Percentiles rank a stretch among this genome's conserved stretches.
phyloP scores from a whole-genome alignment of 768 basidiomycete genomes.

The Dentipellis fragilis region DNA sequence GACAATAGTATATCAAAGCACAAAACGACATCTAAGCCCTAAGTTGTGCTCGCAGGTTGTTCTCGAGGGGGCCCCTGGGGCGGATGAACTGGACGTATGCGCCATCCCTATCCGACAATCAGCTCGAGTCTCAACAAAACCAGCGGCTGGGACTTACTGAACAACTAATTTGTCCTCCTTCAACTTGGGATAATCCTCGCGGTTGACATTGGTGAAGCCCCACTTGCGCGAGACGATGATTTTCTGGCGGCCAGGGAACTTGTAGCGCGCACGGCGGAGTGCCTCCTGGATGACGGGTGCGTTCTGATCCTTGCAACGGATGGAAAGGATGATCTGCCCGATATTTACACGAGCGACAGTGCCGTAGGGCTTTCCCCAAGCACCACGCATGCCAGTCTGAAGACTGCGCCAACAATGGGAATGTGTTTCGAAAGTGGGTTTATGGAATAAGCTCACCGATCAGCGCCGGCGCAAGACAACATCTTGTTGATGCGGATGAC shows the following conservation, averaged over 20 bases:
- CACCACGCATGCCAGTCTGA: slow-evolving; percentile 97
- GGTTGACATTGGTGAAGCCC: slow-evolving; percentile 94
- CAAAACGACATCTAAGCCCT: slow-evolving; percentile 38
- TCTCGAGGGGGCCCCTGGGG: slow-evolving; percentile 76
- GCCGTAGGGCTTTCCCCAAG: slow-evolving; percentile 98
- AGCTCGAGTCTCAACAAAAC: slow-evolving; percentile 1
- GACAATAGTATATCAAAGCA: neutral
- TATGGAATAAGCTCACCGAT: slow-evolving; percentile 52
- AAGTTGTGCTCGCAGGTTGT: slow-evolving; percentile 78
- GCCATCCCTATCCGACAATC: slow-evolving; percentile 57
- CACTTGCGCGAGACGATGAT: slow-evolving; percentile 96
- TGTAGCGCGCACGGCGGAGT: slow-evolving; percentile 95
- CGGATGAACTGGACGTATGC: slow-evolving; percentile 93
- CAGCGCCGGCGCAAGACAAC: slow-evolving; percentile 98
- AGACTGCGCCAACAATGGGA: slow-evolving; percentile 35
- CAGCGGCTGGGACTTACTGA: slow-evolving; percentile 45
- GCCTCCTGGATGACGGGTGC: slow-evolving; percentile 90
- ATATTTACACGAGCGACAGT: slow-evolving; percentile 95
- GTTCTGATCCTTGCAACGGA: slow-evolving; percentile 87
- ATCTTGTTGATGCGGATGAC: slow-evolving; percentile 99
- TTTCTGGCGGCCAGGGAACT: slow-evolving; percentile 98
- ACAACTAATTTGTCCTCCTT: slow-evolving; percentile 87
- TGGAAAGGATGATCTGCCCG: slow-evolving; percentile 86
- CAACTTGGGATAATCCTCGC: slow-evolving; percentile 79
- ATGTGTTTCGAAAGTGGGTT: neutral